Evolutionary conservation across 2,329 filamentous ascomycete genomes (phyloP).

Genomic region (Diatrype stigma): DNA sequence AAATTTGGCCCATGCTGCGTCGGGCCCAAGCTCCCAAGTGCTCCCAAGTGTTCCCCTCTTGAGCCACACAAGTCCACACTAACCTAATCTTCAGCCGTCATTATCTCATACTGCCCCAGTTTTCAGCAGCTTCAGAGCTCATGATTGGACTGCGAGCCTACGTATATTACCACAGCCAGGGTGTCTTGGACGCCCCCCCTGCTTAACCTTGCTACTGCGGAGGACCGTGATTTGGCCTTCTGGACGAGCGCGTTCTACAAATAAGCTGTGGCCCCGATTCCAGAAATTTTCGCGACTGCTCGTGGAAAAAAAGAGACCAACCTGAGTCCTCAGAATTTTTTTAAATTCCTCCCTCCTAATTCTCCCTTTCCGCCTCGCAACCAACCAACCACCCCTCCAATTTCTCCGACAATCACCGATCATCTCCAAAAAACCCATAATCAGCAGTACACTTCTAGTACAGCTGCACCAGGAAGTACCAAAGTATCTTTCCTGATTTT

Average conservation of each 20-base stretch:
- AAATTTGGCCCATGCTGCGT: background rate
- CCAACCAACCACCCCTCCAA: constrained; percentile 20
- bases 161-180: constrained; percentile 13
- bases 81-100: background rate
- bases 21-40: background rate
- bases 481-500: constrained; percentile 16
- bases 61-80: background rate
- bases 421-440: constrained; percentile 13
- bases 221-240: constrained; percentile 24
- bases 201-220: constrained; percentile 18
- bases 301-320: constrained; percentile 25
- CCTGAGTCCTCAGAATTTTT: constrained; percentile 32
- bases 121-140: constrained; percentile 1
- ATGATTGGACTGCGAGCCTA: constrained; percentile 15
- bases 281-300: constrained; percentile 32
- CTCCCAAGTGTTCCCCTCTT: background rate
- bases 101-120: constrained; percentile 9
- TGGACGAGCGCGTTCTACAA: constrained; percentile 35
- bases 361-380: constrained; percentile 26
- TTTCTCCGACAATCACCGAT: constrained; percentile 27
- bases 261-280: constrained; percentile 38
- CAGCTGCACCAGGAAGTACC: constrained; percentile 18
- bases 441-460: constrained; percentile 10
- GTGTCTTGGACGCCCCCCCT: constrained; percentile 14
- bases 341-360: constrained; percentile 32